Evolutionary conservation across 2,329 filamentous ascomycete species (phyloP), one percentile per base, ranked within the genome.

Genomic region (Pseudogymnoascus sp.): DNA sequence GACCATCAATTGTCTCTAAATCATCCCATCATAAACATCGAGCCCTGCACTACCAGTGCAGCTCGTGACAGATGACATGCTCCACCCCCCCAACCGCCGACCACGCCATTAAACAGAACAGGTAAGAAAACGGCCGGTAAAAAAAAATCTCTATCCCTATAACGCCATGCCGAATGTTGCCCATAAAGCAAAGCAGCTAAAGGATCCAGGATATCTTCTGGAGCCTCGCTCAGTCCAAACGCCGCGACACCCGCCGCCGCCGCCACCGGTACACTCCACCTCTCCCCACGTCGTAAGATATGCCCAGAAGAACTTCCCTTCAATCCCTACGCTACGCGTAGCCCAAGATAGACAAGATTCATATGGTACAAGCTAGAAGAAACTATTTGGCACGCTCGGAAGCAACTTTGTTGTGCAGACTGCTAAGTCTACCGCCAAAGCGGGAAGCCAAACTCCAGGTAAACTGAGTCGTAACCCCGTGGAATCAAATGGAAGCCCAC

Each of bases 401-500:
- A 67, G 64, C 67, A 66, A 65, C 65, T 68, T 66, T 65, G 69
- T 67, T 67, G 68, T 71, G 44, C 67, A 61, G 65, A 65, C 69
- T 64, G 68, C 64, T 60, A 63, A 35, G 64, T 67, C 63, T 62
- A 66, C 64, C 40, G 61, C 67, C 66, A 65, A 66, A 64, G 59
- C 66, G 64, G 63, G 62, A 50, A 65, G 62, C 38, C 61, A 56
- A 62, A 38, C 31, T 23, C 44, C 38, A 53, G 21, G 61, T 68
- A 72, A 70, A 62, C 66, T 71, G 68, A 70, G 64, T 72, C 69
- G 69, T 62, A 72, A 72, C 26, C 50, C 50, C 50, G 50, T 72
- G 71, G 66, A 72, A 72, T 70, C 72, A 72, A 71, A 69, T 64
- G 64, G 69, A 68, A 69, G 65, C 65, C 59, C 60, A 62, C 63